Conservation (phyloP, 768 basidiomycete genomes). For the Suillus luteus region DNA sequence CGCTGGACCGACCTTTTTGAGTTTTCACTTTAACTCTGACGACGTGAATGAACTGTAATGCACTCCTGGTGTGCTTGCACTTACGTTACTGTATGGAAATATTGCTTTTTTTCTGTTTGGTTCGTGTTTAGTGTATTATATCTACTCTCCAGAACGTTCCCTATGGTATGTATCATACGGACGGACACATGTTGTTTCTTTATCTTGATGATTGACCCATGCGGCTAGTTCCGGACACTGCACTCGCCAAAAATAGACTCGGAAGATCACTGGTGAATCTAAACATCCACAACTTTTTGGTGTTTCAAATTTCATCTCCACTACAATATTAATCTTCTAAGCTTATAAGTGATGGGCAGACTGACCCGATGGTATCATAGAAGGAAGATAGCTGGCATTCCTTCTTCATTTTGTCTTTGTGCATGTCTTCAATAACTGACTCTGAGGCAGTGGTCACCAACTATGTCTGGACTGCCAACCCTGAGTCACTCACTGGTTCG, state of each 20-base stretch:
- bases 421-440: background rate
- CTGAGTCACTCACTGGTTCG: no score
- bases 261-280: background rate
- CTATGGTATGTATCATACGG: background rate
- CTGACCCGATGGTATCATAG: background rate
- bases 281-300: background rate
- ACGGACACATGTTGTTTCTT: background rate
- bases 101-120: background rate
- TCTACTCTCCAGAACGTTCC: background rate
- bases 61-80: background rate
- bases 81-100: background rate
- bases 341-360: background rate
- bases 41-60: background rate
- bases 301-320: background rate
- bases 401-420: background rate
- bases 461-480: no score
- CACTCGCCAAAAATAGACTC: no score
- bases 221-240: background rate
- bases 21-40: slow-evolving; percentile 28
- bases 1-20: slow-evolving; percentile 41
- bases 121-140: background rate
- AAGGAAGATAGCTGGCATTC: background rate
- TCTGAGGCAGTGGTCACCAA: background rate
- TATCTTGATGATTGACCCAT: background rate
- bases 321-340: background rate